These are phyloP conservation scores for Xylaria cubensis DNA, from an alignment of 495 filamentous ascomycete genomes.

Conservation along the genomic window DNA sequence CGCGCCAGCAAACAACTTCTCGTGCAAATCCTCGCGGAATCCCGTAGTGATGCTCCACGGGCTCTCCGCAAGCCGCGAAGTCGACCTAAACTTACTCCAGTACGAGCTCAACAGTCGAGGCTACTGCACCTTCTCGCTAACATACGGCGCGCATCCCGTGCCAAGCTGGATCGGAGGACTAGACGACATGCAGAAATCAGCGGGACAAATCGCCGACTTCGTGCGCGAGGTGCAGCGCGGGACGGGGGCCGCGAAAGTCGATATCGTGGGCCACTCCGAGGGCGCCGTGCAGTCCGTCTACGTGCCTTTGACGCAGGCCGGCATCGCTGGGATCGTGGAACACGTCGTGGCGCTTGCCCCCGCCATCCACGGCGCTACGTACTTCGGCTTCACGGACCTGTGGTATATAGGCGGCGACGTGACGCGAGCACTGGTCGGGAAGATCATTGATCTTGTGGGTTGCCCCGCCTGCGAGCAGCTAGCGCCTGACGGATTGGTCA, in stretches of 20 bases:
- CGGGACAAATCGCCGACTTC: slow-evolving; percentile 57
- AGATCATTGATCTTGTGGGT: slow-evolving; percentile 48
- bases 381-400: slow-evolving; percentile 55
- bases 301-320: slow-evolving; percentile 55
- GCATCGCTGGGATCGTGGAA: slow-evolving; percentile 52
- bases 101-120: slow-evolving; percentile 56
- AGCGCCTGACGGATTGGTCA: slow-evolving; percentile 44
- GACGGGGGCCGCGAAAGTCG: slow-evolving; percentile 53
- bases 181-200: slow-evolving; percentile 52
- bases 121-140: slow-evolving; percentile 60
- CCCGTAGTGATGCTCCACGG: slow-evolving; percentile 62
- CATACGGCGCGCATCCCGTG: slow-evolving; percentile 57
- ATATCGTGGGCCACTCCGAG: slow-evolving; percentile 63
- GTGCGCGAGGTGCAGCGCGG: slow-evolving; percentile 49
- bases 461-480: slow-evolving; percentile 57
- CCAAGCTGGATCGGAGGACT: slow-evolving; percentile 58
- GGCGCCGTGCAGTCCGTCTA: slow-evolving; percentile 60
- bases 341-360: slow-evolving; percentile 58
- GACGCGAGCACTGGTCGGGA: slow-evolving; percentile 37
- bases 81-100: slow-evolving; percentile 61
- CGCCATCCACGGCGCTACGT: slow-evolving; percentile 57
- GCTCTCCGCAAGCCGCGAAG: slow-evolving; percentile 57
- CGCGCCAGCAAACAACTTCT: slow-evolving; percentile 40
- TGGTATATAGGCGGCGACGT: slow-evolving; percentile 50
- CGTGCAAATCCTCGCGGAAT: slow-evolving; percentile 46